Evolutionary conservation across 2,329 filamentous ascomycete genomes (phyloP), one percentile per base, ranked within the genome.

Genomic region (Monilinia aucupariae): DNA sequence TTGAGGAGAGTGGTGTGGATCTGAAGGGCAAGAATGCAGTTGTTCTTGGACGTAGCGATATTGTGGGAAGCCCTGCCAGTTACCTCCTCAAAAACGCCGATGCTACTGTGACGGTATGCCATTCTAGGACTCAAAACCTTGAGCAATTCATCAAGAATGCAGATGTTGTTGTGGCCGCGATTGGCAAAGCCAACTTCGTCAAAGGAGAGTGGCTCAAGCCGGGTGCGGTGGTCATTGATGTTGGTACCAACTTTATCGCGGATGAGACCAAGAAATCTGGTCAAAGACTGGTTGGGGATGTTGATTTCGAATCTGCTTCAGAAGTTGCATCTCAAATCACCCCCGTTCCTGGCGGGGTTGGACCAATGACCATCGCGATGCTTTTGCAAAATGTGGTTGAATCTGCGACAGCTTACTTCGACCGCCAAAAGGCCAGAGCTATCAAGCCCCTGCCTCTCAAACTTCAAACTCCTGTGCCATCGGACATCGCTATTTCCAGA

Each of bases 311-410:
- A 59, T 86, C 89, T 50, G 93, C 93, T 20, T 83, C 82, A 20
- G 82, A 96, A 74, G 89, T 97, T 49, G 94, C 92, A 25, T 96
- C 92, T 2, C 85, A 90, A 72, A 97, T 99, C 73, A 99, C 94
- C 2, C 94, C 94, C 1, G 94, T 99, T 2, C 94, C 94, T 1
- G 94, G 94, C 63, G 94, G 94, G 76, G 94, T 99, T 64, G 94
- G 94, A 0, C 94, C 94, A 58, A 99, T 99, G 94, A 99, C 94
- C 3, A 92, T 99, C 67, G 94, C 94, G 65, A 99, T 99, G 94
- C 82, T 99, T 54, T 80, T 99, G 71, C 90, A 96, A 76, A 99
- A 99, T 73, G 92, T 97, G 10, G 89, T 97, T 62, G 89, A 93
- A 70, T 88, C 93, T 41, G 89, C 94, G 43, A 88, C 87, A 55